Evolutionary conservation across 805 yeast species (phyloP).

Genomic region (Myxozyma neotropica): DNA sequence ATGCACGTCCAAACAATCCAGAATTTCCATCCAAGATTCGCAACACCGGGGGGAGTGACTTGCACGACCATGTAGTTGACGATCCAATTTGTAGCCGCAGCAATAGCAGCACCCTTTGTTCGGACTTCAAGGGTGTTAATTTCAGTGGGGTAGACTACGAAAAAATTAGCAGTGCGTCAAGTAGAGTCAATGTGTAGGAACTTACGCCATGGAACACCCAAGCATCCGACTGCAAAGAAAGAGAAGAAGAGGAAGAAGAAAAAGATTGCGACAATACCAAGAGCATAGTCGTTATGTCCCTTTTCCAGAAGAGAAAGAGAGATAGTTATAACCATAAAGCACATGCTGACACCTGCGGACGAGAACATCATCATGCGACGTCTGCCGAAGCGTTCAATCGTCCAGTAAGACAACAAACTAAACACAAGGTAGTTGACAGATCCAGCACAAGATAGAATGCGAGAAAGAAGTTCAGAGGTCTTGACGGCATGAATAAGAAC

Average conservation of each 20-base stretch:
- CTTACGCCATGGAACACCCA: conserved; percentile 64
- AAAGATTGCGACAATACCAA: conserved; percentile 40
- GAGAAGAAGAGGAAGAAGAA: conserved; percentile 43
- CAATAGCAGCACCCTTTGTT: conserved; percentile 61
- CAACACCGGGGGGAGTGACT: conserved; percentile 62
- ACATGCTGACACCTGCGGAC: conserved; percentile 43
- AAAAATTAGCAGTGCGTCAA: too few species aligned
- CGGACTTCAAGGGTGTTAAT: conserved; percentile 60
- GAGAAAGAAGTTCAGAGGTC: conserved; percentile 48
- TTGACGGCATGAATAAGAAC: conserved; percentile 48
- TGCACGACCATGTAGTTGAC: conserved; percentile 66
- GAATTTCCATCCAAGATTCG: conserved; percentile 56
- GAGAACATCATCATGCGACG: conserved; percentile 36
- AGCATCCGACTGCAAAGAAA: conserved; percentile 56
- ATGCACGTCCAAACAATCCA: conserved; percentile 69
- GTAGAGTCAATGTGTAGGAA: too few species aligned
- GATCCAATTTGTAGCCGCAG: conserved; percentile 68
- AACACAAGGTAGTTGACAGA: conserved; percentile 34
- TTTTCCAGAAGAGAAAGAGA: conserved; percentile 37
- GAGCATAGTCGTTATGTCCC: conserved; percentile 32
- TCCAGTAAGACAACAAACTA: conserved; percentile 41
- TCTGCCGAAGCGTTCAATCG: conserved; percentile 47
- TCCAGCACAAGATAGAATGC: conserved; percentile 46
- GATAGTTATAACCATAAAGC: conserved; percentile 47
- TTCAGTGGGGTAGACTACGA: conserved; percentile 67